Base-by-base conservation (phyloP, 2,329 filamentous ascomycete species). In the Fusarium concolor region DNA sequence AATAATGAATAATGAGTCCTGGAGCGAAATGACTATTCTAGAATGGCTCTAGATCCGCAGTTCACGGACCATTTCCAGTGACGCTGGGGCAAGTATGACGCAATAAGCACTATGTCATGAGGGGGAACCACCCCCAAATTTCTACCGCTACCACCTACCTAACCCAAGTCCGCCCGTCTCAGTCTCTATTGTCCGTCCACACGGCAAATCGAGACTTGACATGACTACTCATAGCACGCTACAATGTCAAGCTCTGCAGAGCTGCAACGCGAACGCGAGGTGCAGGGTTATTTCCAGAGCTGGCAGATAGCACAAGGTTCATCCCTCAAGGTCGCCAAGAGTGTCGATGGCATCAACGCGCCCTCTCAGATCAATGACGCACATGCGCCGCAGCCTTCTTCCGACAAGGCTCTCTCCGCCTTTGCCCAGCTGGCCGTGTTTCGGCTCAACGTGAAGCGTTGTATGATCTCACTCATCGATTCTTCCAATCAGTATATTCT, bases 361-460 rank as follows among this genome's bases (percentile, higher is more conserved):
- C 11, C 81, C n/a, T 58, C 61, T 10, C 46, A 68, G 33, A 31
- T 70, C 50, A 67, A 71, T 33, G 71, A 64, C 56, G 53, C 53
- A 14, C 82, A 71, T 64, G 69, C 41, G 35, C 75, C 77, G 8
- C 70, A 74, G 33, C 69, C 74, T n/a, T 79, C 77, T 10, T 72
- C 76, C 52, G 79, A 81, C 63, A 76, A 75, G 46, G 72, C 78
- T 6, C 75, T 85, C 18, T 83, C 81, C 0, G 80, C 82, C 6
- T 82, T 84, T 56, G 82, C 84, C 6, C 85, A 87, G 71, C 77
- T 87, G 24, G 81, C 80, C 29, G 78, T 84, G 11, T 78, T 86
- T 55, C 78, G 84, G 1, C 76, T 86, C 39, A 77, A 80, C 17
- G 80, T 80, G 28, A 81, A 83, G 62, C 80, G 85, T 37, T 80